Conservation (phyloP, 208 protist species). For the Ichthyophonus hoferi region DNA sequence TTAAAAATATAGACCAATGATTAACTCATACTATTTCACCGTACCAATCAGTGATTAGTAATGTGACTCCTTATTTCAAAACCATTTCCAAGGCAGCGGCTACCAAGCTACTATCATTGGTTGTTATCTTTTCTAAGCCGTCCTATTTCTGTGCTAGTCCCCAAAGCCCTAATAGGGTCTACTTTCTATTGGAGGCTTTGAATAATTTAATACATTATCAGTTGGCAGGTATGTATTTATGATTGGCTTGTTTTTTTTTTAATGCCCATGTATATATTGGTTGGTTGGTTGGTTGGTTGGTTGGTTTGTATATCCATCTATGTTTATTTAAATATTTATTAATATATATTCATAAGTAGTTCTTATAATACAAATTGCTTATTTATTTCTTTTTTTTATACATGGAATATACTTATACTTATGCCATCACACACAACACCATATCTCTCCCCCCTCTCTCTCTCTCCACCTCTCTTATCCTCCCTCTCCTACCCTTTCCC, state of each 20-base stretch:
- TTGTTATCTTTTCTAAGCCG: constrained; percentile 2
- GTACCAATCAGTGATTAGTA: not conserved
- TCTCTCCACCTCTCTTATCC: not conserved
- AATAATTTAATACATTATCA: constrained; percentile 47
- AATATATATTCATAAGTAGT: too few species aligned
- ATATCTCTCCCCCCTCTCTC: not conserved
- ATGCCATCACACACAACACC: too few species aligned
- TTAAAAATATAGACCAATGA: not conserved
- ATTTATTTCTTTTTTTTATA: too few species aligned
- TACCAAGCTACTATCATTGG: constrained; percentile 24
- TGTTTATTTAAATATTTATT: too few species aligned
- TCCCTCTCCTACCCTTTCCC: not conserved
- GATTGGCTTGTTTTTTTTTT: too few species aligned
- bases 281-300: too few species aligned
- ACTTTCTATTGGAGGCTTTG: constrained; percentile 34
- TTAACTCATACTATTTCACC: not conserved
- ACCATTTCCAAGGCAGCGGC: not conserved
- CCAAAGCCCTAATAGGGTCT: not conserved
- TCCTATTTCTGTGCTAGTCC: constrained; percentile 18
- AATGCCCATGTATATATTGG: too few species aligned
- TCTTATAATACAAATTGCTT: too few species aligned
- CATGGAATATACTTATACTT: too few species aligned
- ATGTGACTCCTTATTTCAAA: constrained; percentile 37
- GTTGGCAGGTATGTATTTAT: constrained; percentile 36
- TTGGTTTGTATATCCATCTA: too few species aligned